These are phyloP conservation scores for Opeltia flavorubescens DNA, from an alignment of 495 filamentous ascomycete species.

Conservation along the genomic window DNA sequence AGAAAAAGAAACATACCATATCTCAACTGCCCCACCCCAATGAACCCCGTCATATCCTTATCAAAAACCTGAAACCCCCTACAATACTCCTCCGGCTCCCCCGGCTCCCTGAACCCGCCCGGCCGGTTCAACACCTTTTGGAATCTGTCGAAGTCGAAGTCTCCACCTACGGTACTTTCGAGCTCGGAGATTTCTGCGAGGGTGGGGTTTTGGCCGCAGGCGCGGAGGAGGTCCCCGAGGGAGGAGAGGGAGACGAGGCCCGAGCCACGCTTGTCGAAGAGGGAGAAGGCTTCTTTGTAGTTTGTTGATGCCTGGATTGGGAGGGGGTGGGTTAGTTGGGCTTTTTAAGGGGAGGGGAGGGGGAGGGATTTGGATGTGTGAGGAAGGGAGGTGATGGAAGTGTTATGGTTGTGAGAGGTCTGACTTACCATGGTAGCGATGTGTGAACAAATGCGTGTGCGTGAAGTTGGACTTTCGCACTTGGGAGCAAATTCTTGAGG, in stretches of 20 bases:
- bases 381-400: no score
- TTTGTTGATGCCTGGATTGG: slow-evolving; percentile 97
- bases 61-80: slow-evolving; percentile 98
- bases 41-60: slow-evolving; percentile 96
- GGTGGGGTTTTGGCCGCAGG: slow-evolving; percentile 96
- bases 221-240: slow-evolving; percentile 85
- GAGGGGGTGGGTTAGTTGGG: no score
- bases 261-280: slow-evolving; percentile 97
- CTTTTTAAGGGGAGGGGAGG: no score
- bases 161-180: slow-evolving; percentile 71
- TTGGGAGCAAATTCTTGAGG: no score
- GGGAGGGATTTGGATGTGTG: no score
- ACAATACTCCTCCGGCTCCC: slow-evolving; percentile 94
- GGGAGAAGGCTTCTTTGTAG: slow-evolving; percentile 99
- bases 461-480: no score
- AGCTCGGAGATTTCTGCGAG: slow-evolving; percentile 80
- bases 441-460: no score
- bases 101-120: slow-evolving; percentile 93
- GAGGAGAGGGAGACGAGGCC: slow-evolving; percentile 74
- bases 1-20: slow-evolving; percentile 44
- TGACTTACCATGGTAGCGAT: not conserved
- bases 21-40: slow-evolving; percentile 88
- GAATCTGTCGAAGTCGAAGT: slow-evolving; percentile 98
- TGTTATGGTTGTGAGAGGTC: no score
- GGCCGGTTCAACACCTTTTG: slow-evolving; percentile 89